Conservation (phyloP, 148 eudicot species). For the Camellia sinensis region DNA sequence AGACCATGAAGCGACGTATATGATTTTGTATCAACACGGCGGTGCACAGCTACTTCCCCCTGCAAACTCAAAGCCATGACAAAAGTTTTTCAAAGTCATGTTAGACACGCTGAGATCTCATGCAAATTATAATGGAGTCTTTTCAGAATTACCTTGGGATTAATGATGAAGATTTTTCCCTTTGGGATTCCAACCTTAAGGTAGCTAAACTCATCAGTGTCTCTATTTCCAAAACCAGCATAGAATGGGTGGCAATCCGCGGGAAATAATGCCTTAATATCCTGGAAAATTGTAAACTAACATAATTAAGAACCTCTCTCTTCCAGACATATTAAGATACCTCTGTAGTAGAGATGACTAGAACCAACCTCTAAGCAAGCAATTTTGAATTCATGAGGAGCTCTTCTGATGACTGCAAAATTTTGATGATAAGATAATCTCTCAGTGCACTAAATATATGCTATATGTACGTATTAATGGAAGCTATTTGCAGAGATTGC, state of each 20-base stretch:
- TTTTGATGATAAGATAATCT: not conserved
- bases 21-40: constrained; percentile 69
- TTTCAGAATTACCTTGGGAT: constrained; percentile 66
- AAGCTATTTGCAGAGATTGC: not conserved
- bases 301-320: not conserved
- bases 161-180: constrained; percentile 85
- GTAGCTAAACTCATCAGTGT: constrained; percentile 94
- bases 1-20: constrained; percentile 77
- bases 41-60: constrained; percentile 84
- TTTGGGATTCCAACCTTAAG: constrained; percentile 82
- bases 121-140: not conserved
- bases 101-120: not conserved
- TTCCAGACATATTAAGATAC: not conserved
- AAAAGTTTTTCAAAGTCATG: not conserved
- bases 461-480: not conserved
- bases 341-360: constrained; percentile 2
- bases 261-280: constrained; percentile 81
- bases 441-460: not conserved
- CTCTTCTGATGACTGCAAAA: constrained; percentile 88
- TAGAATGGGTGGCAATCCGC: constrained; percentile 76
- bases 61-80: constrained; percentile 28
- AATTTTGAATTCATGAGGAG: constrained; percentile 98
- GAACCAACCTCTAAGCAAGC: constrained; percentile 86
- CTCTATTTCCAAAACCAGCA: constrained; percentile 98
- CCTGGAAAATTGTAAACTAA: constrained; percentile 43